Conservation (phyloP, 176 grass and related monocot species). For the Cenchrus fungigraminus region DNA sequence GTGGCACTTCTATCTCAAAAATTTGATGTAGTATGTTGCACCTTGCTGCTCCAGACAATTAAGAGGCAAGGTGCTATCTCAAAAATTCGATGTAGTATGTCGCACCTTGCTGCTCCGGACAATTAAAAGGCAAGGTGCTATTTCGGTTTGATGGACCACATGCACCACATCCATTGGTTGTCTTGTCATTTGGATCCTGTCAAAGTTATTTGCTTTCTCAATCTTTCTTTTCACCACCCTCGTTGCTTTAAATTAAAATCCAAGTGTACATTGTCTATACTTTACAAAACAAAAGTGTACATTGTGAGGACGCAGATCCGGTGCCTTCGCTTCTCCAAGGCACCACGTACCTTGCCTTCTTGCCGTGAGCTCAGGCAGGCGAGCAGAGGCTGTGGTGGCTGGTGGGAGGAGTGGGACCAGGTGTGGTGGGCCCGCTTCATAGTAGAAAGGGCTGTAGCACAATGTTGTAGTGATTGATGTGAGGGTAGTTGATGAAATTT, state of each 20-base stretch:
- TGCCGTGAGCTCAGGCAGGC: too few species aligned
- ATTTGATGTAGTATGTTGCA: constrained; percentile 26
- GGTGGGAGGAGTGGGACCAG: too few species aligned
- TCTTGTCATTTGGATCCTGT: constrained; percentile 31
- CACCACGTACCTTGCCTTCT: too few species aligned
- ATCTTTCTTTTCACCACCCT: not conserved
- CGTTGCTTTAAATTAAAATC: not conserved
- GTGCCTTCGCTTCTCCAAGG: too few species aligned
- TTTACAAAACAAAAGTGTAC: not conserved
- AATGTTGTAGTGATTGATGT: too few species aligned
- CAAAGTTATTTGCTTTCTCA: not conserved
- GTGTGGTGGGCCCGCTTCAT: too few species aligned
- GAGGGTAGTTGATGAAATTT: too few species aligned
- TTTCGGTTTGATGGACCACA: constrained; percentile 48
- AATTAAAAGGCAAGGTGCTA: constrained; percentile 20
- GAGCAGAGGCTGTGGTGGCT: too few species aligned
- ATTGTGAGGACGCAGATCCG: too few species aligned
- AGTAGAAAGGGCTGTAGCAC: not conserved
- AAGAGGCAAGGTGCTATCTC: too few species aligned
- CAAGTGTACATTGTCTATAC: not conserved
- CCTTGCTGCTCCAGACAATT: constrained; percentile 14
- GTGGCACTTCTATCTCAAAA: constrained; percentile 32
- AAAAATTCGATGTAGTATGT: too few species aligned
- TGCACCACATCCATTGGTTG: not conserved
- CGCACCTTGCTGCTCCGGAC: too few species aligned